Percentiles rank a stretch among this genome's conserved stretches.
phyloP scores from a whole-genome alignment of 225 moss, liverwort and hornwort species.

The Pseudoscleropodium purum region DNA sequence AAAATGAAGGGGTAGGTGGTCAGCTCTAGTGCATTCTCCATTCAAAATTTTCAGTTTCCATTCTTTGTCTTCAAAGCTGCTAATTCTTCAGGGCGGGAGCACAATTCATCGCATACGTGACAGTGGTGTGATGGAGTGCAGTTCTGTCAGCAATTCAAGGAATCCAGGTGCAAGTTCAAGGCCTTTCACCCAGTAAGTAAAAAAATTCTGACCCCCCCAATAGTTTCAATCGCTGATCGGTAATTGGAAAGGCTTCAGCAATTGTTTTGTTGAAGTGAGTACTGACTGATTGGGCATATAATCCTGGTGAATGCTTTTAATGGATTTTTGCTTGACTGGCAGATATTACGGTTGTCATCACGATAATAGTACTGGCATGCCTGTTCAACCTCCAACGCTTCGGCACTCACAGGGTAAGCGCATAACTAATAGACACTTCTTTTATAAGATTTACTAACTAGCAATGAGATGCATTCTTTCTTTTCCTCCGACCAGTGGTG shows the following conservation, averaged over 20 bases:
- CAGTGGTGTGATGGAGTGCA: background rate
- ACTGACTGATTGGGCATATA: background rate
- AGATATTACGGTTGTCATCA: slow-evolving; percentile 39
- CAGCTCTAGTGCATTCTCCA: background rate
- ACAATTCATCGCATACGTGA: background rate
- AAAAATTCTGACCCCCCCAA: background rate
- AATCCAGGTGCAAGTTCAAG: slow-evolving; percentile 18
- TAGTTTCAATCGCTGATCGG: background rate
- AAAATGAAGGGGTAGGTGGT: background rate
- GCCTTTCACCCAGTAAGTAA: slow-evolving; percentile 18
- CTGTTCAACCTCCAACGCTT: slow-evolving; percentile 61
- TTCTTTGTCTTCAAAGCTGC: background rate
- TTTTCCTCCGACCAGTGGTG: background rate
- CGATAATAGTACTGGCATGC: slow-evolving; percentile 32
- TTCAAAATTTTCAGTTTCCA: background rate
- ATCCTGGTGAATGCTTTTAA: background rate
- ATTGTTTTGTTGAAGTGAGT: background rate
- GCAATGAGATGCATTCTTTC: background rate
- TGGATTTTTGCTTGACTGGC: background rate
- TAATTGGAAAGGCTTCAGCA: background rate
- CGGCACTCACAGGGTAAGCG: slow-evolving; percentile 43
- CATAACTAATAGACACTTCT: background rate
- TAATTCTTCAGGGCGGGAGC: background rate
- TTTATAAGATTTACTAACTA: background rate
- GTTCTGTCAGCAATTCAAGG: slow-evolving; percentile 67